Evolutionary conservation across 331 rosid genomes (phyloP).

Genomic region (Dryas integrifolia): DNA sequence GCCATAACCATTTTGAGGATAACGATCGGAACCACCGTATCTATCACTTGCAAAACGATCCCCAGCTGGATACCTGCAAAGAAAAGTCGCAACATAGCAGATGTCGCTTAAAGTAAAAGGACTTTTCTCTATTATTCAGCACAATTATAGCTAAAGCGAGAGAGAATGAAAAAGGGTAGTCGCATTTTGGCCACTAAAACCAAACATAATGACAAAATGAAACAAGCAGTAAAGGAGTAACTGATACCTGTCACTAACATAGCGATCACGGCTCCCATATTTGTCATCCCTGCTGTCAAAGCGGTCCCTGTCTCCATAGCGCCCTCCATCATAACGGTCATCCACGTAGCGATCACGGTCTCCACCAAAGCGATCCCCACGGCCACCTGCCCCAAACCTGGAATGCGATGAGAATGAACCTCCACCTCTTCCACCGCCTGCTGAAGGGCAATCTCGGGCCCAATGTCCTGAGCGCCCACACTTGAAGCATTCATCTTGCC

Average conservation of each 20-base stretch:
- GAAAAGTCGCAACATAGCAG: neutral
- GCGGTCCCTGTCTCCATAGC: slow-evolving; percentile 76
- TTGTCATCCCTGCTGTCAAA: slow-evolving; percentile 78
- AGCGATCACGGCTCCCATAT: slow-evolving; percentile 78
- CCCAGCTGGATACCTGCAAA: slow-evolving; percentile 53
- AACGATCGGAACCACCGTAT: slow-evolving; percentile 60
- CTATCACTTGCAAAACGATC: slow-evolving; percentile 74
- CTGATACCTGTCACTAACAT: slow-evolving; percentile 73
- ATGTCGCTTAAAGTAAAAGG: neutral
- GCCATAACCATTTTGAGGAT: slow-evolving; percentile 73
- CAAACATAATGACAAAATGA: slow-evolving; percentile 1
- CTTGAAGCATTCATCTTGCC: slow-evolving; percentile 95
- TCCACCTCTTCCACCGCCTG: slow-evolving; percentile 63
- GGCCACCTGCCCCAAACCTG: slow-evolving; percentile 66
- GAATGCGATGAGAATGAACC: slow-evolving; percentile 79
- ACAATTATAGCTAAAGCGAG: neutral
- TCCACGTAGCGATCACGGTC: slow-evolving; percentile 67
- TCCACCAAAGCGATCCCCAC: slow-evolving; percentile 72
- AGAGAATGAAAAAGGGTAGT: neutral
- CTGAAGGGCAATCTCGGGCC: slow-evolving; percentile 91
- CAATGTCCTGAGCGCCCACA: slow-evolving; percentile 98
- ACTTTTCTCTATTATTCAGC: neutral
- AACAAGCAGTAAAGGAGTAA: slow-evolving; percentile 5
- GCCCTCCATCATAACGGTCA: slow-evolving; percentile 83
- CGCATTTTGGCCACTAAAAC: neutral